phyloP scores from a whole-genome alignment of 805 yeast species.

The Jamesozyma spencerorum region DNA sequence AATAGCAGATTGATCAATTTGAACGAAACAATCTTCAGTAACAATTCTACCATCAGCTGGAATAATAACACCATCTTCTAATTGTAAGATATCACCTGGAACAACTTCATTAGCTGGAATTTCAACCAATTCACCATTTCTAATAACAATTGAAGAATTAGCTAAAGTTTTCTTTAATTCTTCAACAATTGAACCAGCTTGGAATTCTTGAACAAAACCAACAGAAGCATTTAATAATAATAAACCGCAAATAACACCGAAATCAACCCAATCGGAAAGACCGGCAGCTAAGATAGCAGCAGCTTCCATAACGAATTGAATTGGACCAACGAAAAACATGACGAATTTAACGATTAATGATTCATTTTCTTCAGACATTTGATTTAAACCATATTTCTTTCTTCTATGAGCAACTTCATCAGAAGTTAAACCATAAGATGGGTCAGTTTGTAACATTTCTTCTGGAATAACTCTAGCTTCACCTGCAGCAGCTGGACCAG shows the following conservation, averaged over 20 bases:
- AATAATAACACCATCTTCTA: conserved; percentile 88
- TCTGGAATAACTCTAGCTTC: conserved; percentile 77
- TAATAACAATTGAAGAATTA: conserved; percentile 74
- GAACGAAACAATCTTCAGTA: conserved; percentile 76
- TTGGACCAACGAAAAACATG: conserved; percentile 89
- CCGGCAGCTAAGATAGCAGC: conserved; percentile 94
- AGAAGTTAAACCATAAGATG: conserved; percentile 60
- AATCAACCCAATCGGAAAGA: conserved; percentile 96
- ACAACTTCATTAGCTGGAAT: conserved; percentile 77
- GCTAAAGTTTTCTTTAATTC: conserved; percentile 94
- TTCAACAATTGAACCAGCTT: conserved; percentile 96
- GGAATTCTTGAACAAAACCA: conserved; percentile 96
- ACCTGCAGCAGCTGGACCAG: conserved; percentile 39
- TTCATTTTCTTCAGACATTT: conserved; percentile 84
- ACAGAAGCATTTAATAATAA: conserved; percentile 80
- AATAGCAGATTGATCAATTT: conserved; percentile 92
- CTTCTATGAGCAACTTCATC: conserved; percentile 77
- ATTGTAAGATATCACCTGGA: conserved; percentile 88
- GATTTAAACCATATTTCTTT: conserved; percentile 84
- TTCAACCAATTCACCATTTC: conserved; percentile 73
- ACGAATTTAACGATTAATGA: conserved; percentile 69
- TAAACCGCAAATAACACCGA: conserved; percentile 91
- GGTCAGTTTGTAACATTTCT: conserved; percentile 74
- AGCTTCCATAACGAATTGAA: conserved; percentile 95
- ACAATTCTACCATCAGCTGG: conserved; percentile 91